Evolutionary conservation across 768 basidiomycete genomes (phyloP), one percentile per base, ranked within the genome.

Genomic region (Peribolospora kevripleyi): DNA sequence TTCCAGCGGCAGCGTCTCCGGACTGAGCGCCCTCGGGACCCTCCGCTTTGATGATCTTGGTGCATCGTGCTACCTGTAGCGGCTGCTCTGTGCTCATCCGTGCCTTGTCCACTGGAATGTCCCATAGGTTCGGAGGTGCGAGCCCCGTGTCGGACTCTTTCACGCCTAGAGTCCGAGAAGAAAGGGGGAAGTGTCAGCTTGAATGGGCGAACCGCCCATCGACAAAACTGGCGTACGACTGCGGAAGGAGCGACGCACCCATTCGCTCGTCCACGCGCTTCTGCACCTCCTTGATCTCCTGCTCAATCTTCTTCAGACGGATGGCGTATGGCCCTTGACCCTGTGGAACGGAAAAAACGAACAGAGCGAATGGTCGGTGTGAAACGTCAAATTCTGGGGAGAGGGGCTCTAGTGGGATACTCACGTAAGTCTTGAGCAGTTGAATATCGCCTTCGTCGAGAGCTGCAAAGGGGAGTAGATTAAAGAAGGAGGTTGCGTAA

Each of bases 81-180:
- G 93, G 83, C 61, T 95, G 88, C 64, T 91, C 87, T 63, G 84
- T 81, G 46, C 75, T 72, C 81, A 90, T 88, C 51, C 91, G 78
- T 58, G 82, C 81, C 62, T 81, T 76, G 69, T 98, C 93, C 5
- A 88, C 87, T 43, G 82, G 76, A 55, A 93, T 77, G 68, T 98
- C 93, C 93, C 93, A 98, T 36, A 97, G 72, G 66, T 97, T 95
- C 7, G 93, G 91, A 7, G 87, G 79, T 2, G 93, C 88, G 54
- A 98, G 76, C 50, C 93, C 93, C 9, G 93, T 98, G 68, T 97
- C 93, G 2, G 84, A 88, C 67, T 98, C 93, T 75, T 95, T 93
- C 57, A 97, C 87, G 58, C 87, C 82, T 83, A 59, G 0, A 25
- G n/a, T 38, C 4, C 3, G 7, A 13, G 8, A 10, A 39, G 49